Conservation (phyloP, 495 filamentous ascomycete species). For the Rostrohypoxylon terebratum region DNA sequence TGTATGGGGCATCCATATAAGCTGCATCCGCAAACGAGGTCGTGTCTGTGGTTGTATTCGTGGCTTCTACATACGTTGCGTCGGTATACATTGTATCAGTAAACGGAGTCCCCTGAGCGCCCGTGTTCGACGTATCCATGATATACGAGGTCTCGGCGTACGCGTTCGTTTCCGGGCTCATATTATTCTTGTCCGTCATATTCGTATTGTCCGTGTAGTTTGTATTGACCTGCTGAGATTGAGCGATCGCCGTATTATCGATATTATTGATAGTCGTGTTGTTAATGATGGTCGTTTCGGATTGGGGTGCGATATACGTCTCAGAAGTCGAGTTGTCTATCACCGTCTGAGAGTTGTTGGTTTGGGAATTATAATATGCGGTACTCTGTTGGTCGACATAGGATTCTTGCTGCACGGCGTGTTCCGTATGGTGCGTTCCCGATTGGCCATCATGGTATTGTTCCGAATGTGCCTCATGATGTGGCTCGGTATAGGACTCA, state of each 20-base stretch:
- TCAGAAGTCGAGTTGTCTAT: slow-evolving; percentile 17
- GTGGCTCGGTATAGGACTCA: slow-evolving; percentile 11
- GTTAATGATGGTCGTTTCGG: slow-evolving; percentile 30
- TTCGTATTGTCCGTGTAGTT: slow-evolving; percentile 7
- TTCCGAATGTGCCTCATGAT: slow-evolving; percentile 12
- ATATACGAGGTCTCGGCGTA: slow-evolving; percentile 8
- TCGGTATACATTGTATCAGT: slow-evolving; percentile 3
- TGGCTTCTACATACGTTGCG: background rate
- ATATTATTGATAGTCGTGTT: slow-evolving; percentile 36
- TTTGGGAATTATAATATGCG: slow-evolving; percentile 20
- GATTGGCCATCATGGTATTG: slow-evolving; percentile 7
- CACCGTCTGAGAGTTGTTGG: slow-evolving; percentile 7
- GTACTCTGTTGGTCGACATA: slow-evolving; percentile 19
- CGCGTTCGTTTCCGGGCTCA: background rate
- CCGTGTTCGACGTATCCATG: slow-evolving; percentile 20
- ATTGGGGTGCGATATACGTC: slow-evolving; percentile 23
- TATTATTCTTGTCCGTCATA: slow-evolving; percentile 3
- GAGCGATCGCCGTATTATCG: slow-evolving; percentile 21
- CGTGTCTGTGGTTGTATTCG: slow-evolving; percentile 11
- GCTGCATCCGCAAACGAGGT: slow-evolving; percentile 6
- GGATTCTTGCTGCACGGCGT: slow-evolving; percentile 7
- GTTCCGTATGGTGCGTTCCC: slow-evolving; percentile 2
- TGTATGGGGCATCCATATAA: slow-evolving; percentile 14
- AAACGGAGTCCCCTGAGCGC: slow-evolving; percentile 7
- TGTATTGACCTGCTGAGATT: slow-evolving; percentile 9